Base-by-base conservation (phyloP, 2,329 filamentous ascomycete species). In the Fusarium virguliforme region DNA sequence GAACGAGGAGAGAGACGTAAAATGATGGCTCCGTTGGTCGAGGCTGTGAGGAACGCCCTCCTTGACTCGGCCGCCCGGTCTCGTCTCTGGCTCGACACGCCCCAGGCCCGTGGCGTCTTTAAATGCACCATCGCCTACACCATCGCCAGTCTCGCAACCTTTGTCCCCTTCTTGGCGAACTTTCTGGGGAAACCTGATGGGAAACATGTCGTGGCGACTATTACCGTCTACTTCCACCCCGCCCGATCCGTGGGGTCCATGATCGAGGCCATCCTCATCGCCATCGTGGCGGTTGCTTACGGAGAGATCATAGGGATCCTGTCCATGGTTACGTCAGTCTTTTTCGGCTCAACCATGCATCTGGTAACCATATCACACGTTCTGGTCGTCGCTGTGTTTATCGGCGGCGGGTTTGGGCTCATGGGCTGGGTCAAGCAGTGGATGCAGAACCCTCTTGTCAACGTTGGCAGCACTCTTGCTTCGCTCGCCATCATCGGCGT, bases 141-240 rank as follows among this genome's bases (percentile, higher is more conserved):
- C 4, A 82, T 98, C 38, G 95, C 93, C 26, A 97, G 93, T 73
- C 84, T 97, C 78, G 94, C 91, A 22, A 98, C 95, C 0, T 96
- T 97, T 74, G 90, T 93, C 60, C 89, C 91, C 0, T 86, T 88
- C 2, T 85, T 97, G 48, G 90, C 94, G 9, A 83, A 86, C 5
- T 88, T 94, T 56, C 85, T 98, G 6, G 95, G 95, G 4, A 87
- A 91, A 65, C 92, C 94, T 71, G 95, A 97, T 81, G 94, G 94
- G 40, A 98, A 98, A 78, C 95, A 98, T 81, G 91, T 97, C 74
- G 94, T 97, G 55, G 94, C 94, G 35, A 98, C 95, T 1, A 90
- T 98, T 58, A 97, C 94, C 0, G 94, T 98, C 8, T 98, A 97
- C 77, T 98, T 98, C 76, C 95, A 98, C 78, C 94, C 95, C 1